Base-by-base conservation (phyloP, 176 grass and related monocot species). In the Bromus sterilis region DNA sequence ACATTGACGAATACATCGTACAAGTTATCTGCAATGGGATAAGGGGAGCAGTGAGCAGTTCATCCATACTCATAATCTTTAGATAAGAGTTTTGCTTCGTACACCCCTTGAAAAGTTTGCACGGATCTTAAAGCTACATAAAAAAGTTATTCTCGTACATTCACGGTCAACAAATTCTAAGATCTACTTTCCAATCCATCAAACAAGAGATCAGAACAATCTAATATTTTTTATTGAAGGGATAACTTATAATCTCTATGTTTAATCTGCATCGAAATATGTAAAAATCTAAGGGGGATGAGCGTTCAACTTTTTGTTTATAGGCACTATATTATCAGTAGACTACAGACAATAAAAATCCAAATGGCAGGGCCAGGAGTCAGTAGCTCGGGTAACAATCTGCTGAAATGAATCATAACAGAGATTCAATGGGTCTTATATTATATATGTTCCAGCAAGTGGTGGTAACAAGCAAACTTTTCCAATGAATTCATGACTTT, bases 1-100 rank as follows among this genome's bases (percentile, higher is more conserved):
- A 94, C 55, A 62, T 94, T 98, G 21, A 39, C 5, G 23, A 99
- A 99, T 59, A 95, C 93, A 64, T 99, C 96, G 9, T 99, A 95
- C 1, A 93, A 82, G 59, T 91, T 99, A 34, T 99, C 93, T 99
- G 83, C 9, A 87, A 36, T 1, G 16, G 48, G 55, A 39, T 15
- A 76, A 37, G 61, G 60, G 31, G 57, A 80, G 37, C 18, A 61
- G 40, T 81, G 26, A 91, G 3, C 36, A 56, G 14, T 63, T 76
- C 43, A 25, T 43, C 28, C n/a, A n/a, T n/a, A n/a, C 12, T 33
- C 21, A 67, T 48, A 66, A 35, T 65, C 1, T 66, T 21, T 66
- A 34, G 29, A 15, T 4, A 0, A 26, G 4, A 14, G 6, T 20
- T 36, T 21, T 28, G n/a, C 37, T 36, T 34, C n/a, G n/a, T n/a